Evolutionary conservation across 2,329 filamentous ascomycete genomes (phyloP), one percentile per base, ranked within the genome.

Genomic region (Aspergillus uvarum): DNA sequence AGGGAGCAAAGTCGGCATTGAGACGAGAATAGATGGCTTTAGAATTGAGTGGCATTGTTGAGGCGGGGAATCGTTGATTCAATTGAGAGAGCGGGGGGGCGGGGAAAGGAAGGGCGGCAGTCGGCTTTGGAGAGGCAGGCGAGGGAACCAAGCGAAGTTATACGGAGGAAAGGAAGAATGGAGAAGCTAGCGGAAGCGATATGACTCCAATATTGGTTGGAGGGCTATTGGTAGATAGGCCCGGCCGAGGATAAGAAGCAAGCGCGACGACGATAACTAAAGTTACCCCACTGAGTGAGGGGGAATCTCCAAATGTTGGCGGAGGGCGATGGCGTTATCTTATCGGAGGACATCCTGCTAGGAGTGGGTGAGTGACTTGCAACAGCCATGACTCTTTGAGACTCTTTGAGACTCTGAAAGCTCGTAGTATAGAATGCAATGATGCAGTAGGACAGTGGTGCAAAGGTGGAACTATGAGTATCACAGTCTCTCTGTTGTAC

Each of bases 11-110:
- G 42, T 80, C 76, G 8, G 81, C 77, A 49, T 82, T 77, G 22
- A 70, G 70, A 56, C 79, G 76, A 31, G 82, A 78, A 64, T 83
- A 84, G 54, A 86, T 75, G 56, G 83, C 77, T 59, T 75, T 76
- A 14, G 78, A 73, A 63, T 79, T 78, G 62, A 83, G 79, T 60
- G 80, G 79, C 81, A 83, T 82, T 22, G 59, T 72, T 48, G 35
- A n/a, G 44, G 8, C 22, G 52, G 54, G 2, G 7, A 12, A 29
- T 38, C 42, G 26, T 47, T 59, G 24, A 19, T 44, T 21, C 32
- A 29, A 29, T 29, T 44, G 44, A 38, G 24, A 22, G 26, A 31
- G 35, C 50, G 35, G 11, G 35, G 54, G 24, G 44, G 35, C 32
- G 4, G n/a, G n/a, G 38, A 35, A n/a, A 5, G n/a, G 50, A 38